Percentiles rank a stretch among this genome's conserved stretches.
Evolutionary conservation across 2,329 filamentous ascomycete genomes (phyloP).

Genomic region (Pezicula neosporulosa): DNA sequence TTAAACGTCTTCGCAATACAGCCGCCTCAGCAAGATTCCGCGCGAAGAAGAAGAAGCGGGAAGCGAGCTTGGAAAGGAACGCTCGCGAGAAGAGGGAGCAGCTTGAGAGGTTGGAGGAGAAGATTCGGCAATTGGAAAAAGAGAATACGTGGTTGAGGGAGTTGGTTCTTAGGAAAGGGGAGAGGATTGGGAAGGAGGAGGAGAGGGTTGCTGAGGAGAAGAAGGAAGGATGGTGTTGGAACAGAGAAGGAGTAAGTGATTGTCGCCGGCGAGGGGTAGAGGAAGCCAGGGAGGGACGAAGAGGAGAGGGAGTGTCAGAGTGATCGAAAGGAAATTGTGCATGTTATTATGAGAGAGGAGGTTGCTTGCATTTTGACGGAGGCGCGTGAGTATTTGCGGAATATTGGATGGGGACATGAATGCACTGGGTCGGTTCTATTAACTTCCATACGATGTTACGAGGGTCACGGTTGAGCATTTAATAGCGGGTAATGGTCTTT

Average conservation of each 20-base stretch:
- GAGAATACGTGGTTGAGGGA: slow-evolving; percentile 80
- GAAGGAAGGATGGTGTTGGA: slow-evolving; percentile 10
- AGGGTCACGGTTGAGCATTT: too few relatives aligned
- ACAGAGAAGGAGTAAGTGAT: slow-evolving; percentile 1
- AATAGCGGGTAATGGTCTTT: too few relatives aligned
- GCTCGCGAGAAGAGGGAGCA: slow-evolving; percentile 80
- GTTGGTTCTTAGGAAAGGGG: slow-evolving; percentile 76
- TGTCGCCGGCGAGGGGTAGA: too few relatives aligned
- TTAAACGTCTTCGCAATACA: slow-evolving; percentile 79
- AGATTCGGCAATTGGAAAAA: slow-evolving; percentile 70
- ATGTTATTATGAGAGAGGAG: too few relatives aligned
- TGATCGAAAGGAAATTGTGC: too few relatives aligned
- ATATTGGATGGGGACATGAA: too few relatives aligned
- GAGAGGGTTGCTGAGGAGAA: slow-evolving; percentile 24
- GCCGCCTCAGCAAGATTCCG: slow-evolving; percentile 85
- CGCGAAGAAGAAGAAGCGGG: slow-evolving; percentile 92
- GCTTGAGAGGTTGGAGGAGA: slow-evolving; percentile 67
- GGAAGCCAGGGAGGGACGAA: too few relatives aligned
- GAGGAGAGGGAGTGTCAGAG: too few relatives aligned
- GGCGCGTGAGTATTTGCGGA: too few relatives aligned
- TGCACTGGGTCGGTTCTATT: too few relatives aligned
- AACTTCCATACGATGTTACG: too few relatives aligned
- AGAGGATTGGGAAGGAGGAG: slow-evolving; percentile 28
- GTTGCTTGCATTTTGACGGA: too few relatives aligned
- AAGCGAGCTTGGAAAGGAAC: slow-evolving; percentile 75